Percentiles rank a stretch among this genome's conserved stretches.
Evolutionary conservation across 495 filamentous ascomycete genomes (phyloP).

Genomic region (Pyrenula massariospora): DNA sequence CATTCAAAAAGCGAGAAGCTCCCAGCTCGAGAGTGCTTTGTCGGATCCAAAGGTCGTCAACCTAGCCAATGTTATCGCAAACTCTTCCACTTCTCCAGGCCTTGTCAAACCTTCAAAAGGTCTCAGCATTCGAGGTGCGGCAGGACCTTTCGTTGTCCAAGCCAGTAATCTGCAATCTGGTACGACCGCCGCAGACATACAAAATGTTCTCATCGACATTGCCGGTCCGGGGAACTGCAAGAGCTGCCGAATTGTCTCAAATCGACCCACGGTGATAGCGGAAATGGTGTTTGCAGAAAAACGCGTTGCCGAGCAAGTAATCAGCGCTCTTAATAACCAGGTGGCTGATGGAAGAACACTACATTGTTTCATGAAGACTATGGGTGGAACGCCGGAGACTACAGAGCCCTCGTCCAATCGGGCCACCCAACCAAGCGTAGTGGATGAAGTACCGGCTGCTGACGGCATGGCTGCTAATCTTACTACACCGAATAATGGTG

Average conservation of each 20-base stretch:
- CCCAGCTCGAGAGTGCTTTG: background rate
- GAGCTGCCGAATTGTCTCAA: background rate
- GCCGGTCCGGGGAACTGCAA: background rate
- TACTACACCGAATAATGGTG: background rate
- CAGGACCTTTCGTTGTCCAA: background rate
- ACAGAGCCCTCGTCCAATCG: background rate
- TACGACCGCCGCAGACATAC: conserved; percentile 1
- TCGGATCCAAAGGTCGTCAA: background rate
- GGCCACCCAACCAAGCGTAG: background rate
- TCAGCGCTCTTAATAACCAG: background rate
- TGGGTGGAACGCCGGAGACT: background rate
- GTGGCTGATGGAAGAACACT: background rate
- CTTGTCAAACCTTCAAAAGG: background rate
- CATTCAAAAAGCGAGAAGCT: background rate
- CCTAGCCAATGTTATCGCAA: background rate
- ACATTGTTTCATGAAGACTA: background rate
- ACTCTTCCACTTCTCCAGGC: background rate
- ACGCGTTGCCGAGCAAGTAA: background rate
- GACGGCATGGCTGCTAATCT: background rate
- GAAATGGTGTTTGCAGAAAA: background rate
- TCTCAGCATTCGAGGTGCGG: background rate
- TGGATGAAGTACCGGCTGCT: background rate
- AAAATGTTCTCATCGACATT: background rate
- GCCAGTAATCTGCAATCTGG: background rate
- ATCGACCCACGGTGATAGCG: background rate